Percentiles rank a stretch among this genome's conserved stretches.
Evolutionary conservation across 106 monocot species (phyloP).

Genomic region (Acanthochlamys bracteata): DNA sequence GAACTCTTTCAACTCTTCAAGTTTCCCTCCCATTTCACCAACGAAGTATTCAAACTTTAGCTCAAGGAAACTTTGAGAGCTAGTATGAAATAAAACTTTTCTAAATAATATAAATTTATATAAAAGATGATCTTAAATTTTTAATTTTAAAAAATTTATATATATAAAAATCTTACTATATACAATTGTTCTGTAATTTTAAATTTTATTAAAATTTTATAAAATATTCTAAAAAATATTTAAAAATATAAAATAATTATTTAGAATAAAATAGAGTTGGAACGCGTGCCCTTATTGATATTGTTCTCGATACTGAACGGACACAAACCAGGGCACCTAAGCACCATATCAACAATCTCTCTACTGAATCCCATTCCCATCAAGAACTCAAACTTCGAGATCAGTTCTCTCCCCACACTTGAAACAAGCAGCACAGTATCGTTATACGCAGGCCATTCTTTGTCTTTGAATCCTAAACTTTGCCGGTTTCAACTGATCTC

Average conservation of each 20-base stretch:
- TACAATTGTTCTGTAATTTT: no score
- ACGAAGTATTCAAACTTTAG: slow-evolving; percentile 60
- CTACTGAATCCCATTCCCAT: slow-evolving; percentile 28
- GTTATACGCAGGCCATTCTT: slow-evolving; percentile 29
- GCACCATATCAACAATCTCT: slow-evolving; percentile 56
- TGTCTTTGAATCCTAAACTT: slow-evolving; percentile 52
- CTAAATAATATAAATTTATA: no score
- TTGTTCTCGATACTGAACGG: slow-evolving; percentile 94
- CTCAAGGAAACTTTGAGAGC: no score
- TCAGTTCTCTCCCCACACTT: slow-evolving; percentile 61
- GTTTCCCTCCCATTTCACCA: slow-evolving; percentile 35
- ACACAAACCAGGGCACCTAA: slow-evolving; percentile 60
- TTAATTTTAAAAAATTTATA: no score
- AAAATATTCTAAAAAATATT: no score
- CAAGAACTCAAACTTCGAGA: slow-evolving; percentile 55
- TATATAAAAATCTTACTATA: no score
- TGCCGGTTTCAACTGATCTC: slow-evolving; percentile 66
- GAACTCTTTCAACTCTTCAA: slow-evolving; percentile 78
- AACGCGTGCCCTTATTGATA: no score
- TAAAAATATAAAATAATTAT: no score
- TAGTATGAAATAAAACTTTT: no score
- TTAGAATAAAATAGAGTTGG: no score
- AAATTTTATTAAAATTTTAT: no score
- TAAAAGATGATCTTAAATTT: no score
- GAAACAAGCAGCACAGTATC: slow-evolving; percentile 66